These are phyloP conservation scores for Eucalyptus tenuipes DNA, from an alignment of 345 rosid species.

Conservation along the genomic window DNA sequence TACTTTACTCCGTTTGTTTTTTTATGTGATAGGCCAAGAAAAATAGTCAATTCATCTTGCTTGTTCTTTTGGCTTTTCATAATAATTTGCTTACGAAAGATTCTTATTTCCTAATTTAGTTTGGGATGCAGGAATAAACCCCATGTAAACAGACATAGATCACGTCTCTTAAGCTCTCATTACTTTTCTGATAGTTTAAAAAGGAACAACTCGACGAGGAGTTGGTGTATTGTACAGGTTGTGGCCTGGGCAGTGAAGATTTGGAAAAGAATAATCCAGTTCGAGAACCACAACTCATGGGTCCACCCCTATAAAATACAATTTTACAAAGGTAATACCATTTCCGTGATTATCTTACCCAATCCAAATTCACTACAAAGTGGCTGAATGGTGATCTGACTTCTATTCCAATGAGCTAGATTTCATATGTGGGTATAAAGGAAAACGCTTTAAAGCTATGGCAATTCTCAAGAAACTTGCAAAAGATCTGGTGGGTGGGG, in stretches of 20 bases:
- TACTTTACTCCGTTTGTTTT: background rate
- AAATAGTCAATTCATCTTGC: background rate
- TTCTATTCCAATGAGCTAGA: background rate
- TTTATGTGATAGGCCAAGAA: background rate
- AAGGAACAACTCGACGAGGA: background rate
- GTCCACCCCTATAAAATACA: background rate
- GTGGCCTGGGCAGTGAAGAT: background rate
- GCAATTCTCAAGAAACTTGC: background rate
- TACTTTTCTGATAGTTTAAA: background rate
- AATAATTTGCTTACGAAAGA: background rate
- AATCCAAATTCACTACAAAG: background rate
- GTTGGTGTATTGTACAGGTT: background rate
- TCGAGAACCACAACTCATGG: background rate
- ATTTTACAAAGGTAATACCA: background rate
- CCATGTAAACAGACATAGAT: background rate
- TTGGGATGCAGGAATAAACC: background rate
- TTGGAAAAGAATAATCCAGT: background rate
- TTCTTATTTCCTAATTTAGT: background rate
- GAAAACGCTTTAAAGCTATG: background rate
- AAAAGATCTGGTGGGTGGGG: background rate
- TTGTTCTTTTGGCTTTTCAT: background rate
- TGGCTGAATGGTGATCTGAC: background rate
- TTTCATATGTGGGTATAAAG: background rate
- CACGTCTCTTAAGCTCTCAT: background rate
- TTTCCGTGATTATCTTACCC: background rate